Evolutionary conservation across 1,284 basidiomycete species (phyloP).

Genomic region (Ustilago xerochloae): DNA sequence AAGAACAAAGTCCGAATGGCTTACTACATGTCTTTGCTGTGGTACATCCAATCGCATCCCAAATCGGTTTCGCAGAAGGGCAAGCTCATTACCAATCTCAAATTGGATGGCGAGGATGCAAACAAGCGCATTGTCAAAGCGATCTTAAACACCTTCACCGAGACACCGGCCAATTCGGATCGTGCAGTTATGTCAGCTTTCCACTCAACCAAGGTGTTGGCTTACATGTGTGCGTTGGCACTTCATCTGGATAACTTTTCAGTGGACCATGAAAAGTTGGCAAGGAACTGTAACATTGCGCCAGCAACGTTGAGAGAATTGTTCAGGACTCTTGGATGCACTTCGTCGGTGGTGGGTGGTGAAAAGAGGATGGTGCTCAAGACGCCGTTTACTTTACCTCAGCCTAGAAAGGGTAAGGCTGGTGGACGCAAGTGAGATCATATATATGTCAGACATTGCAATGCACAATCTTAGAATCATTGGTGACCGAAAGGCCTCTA

Average conservation of each 20-base stretch:
- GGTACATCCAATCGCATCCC: conserved; percentile 30
- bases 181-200: conserved; percentile 48
- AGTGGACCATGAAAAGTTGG: conserved; percentile 49
- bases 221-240: conserved; percentile 58
- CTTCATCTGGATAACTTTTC: conserved; percentile 64
- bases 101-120: conserved; percentile 43
- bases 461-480: neutral
- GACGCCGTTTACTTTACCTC: conserved; percentile 47
- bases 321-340: conserved; percentile 53
- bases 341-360: conserved; percentile 35
- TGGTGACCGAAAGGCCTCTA: neutral
- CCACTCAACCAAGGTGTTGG: conserved; percentile 58
- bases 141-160: conserved; percentile 33
- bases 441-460: conserved; percentile 8
- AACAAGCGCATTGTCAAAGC: conserved; percentile 41
- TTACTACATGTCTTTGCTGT: conserved; percentile 48
- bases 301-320: conserved; percentile 46
- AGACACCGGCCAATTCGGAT: conserved; percentile 32
- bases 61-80: conserved; percentile 36
- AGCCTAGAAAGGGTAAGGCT: conserved; percentile 45
- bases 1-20: conserved; percentile 46
- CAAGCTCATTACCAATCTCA: conserved; percentile 34
- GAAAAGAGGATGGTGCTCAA: conserved; percentile 55
- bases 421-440: conserved; percentile 31
- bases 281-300: conserved; percentile 35